These are phyloP conservation scores for Komagataella populi DNA, from an alignment of 805 yeast genomes.

Conservation along the genomic window DNA sequence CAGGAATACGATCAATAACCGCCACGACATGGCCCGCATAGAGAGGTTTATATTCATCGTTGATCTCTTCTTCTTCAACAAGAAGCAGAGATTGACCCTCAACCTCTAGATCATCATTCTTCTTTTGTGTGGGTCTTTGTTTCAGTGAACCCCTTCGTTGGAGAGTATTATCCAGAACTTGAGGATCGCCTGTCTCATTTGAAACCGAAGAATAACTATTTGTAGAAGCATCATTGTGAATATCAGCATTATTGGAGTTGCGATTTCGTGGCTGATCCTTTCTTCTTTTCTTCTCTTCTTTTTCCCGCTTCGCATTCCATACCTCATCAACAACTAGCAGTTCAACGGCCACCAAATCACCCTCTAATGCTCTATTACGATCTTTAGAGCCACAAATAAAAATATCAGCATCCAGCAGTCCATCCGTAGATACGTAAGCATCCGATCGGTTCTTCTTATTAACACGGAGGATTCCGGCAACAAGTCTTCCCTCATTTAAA, in stretches of 20 bases:
- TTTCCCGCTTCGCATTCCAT: constrained; percentile 92
- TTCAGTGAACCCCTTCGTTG: constrained; percentile 83
- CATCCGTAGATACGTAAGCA: constrained; percentile 97
- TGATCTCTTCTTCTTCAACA: constrained; percentile 91
- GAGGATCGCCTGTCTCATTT: constrained; percentile 12
- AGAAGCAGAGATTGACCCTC: constrained; percentile 90
- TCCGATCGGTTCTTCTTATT: constrained; percentile 94
- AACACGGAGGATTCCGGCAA: constrained; percentile 85
- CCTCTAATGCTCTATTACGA: constrained; percentile 93
- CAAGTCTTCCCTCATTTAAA: constrained; percentile 80
- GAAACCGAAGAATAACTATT: constrained; percentile 17
- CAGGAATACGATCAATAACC: constrained; percentile 93
- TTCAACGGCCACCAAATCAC: constrained; percentile 93
- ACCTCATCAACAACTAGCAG: constrained; percentile 92
- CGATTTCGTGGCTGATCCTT: constrained; percentile 26
- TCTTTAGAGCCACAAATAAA: constrained; percentile 97
- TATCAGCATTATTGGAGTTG: constrained; percentile 35
- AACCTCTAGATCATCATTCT: constrained; percentile 96
- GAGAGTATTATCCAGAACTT: constrained; percentile 18
- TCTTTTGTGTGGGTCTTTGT: constrained; percentile 94
- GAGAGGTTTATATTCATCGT: constrained; percentile 83
- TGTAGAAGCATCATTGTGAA: constrained; percentile 72
- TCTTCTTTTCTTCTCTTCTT: constrained; percentile 93
- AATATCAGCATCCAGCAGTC: constrained; percentile 89
- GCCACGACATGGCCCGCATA: constrained; percentile 99